Percentiles rank a stretch among this genome's conserved stretches.
Conservation (phyloP, 139 green algal genomes). For the Auxenochlorella protothecoides region DNA sequence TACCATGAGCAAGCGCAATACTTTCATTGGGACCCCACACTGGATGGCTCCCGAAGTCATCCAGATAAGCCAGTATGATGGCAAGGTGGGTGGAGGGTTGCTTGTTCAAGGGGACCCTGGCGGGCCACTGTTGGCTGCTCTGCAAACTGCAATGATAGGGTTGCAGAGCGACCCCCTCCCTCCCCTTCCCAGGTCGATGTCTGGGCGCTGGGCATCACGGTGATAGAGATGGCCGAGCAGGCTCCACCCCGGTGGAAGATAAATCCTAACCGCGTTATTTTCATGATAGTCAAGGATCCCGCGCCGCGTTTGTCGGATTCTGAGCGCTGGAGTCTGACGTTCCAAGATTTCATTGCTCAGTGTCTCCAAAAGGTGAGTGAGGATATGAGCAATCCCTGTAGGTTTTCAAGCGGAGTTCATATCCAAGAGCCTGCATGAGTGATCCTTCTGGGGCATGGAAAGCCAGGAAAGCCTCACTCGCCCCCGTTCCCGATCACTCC, state of each 20-base stretch:
- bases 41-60: constrained; percentile 97
- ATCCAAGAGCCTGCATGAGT: background rate
- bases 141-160: too few relatives aligned
- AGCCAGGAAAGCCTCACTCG: background rate
- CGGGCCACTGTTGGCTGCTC: too few relatives aligned
- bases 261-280: constrained; percentile 88
- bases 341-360: constrained; percentile 77
- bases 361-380: constrained; percentile 66
- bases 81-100: constrained; percentile 56
- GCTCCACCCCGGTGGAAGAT: constrained; percentile 73
- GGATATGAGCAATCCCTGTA: background rate
- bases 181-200: constrained; percentile 65
- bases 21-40: constrained; percentile 94
- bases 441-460: background rate
- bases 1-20: constrained; percentile 83
- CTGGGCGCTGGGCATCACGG: constrained; percentile 82
- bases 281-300: constrained; percentile 80
- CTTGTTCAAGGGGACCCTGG: background rate
- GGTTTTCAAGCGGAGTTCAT: background rate
- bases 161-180: background rate
- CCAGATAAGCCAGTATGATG: constrained; percentile 77
- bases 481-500: background rate
- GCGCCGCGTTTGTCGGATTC: constrained; percentile 53
- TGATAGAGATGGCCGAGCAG: constrained; percentile 87
- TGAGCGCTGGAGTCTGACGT: constrained; percentile 57